Conservation (phyloP, 2,329 filamentous ascomycete species). For the Phyllosticta citriasiana region DNA sequence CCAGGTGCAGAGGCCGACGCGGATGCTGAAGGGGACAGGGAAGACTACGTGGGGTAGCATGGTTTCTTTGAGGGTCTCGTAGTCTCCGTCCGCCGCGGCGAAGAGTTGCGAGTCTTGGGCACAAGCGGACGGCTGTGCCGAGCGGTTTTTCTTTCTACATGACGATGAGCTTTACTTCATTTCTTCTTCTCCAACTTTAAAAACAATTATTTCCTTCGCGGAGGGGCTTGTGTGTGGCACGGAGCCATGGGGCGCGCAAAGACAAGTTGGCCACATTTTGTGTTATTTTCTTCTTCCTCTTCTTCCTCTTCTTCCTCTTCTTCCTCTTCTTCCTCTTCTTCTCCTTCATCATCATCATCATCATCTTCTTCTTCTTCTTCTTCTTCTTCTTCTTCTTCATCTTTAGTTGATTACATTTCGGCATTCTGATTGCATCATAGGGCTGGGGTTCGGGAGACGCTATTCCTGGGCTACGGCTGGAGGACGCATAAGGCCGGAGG, state of each 20-base stretch:
- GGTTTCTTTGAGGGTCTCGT: not conserved
- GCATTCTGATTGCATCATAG: not conserved
- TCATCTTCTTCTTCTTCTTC: not conserved
- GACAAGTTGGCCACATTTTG: not conserved
- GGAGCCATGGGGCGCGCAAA: not conserved
- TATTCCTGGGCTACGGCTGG: not conserved
- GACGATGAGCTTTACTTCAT: not conserved
- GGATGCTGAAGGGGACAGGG: conserved; percentile 30
- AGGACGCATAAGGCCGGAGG: conserved; percentile 5
- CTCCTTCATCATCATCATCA: not conserved
- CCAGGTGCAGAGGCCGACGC: conserved; percentile 22
- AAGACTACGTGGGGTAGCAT: conserved; percentile 23
- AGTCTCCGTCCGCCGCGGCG: not conserved
- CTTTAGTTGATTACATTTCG: not conserved
- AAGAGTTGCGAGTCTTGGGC: not conserved
- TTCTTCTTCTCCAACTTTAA: not conserved
- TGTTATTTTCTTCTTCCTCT: not conserved
- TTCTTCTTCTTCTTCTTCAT: not conserved
- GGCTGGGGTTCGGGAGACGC: not conserved
- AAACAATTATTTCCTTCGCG: not conserved
- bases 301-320: no score
- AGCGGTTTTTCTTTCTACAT: not conserved
- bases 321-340: not conserved
- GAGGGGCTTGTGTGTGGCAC: not conserved
- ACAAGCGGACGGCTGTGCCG: not conserved